Evolutionary conservation across 2,329 filamentous ascomycete genomes (phyloP).

Genomic region (Hypomyces perniciosus): DNA sequence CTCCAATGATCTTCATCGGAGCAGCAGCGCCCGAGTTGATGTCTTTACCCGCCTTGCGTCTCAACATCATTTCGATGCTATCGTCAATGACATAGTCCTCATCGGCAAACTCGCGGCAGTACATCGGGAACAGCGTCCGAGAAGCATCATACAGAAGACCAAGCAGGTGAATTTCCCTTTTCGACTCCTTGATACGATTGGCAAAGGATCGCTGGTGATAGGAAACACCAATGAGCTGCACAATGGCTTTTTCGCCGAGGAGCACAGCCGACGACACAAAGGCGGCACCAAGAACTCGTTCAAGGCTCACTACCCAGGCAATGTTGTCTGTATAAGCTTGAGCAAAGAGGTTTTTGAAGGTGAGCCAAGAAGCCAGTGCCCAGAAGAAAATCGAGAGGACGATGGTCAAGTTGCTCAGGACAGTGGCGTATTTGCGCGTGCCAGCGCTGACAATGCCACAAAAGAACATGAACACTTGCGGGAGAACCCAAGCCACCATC

Average conservation of each 20-base stretch:
- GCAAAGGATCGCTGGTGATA: slow-evolving; percentile 83
- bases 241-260: slow-evolving; percentile 69
- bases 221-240: slow-evolving; percentile 77
- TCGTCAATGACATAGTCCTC: slow-evolving; percentile 92
- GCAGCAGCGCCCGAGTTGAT: slow-evolving; percentile 56
- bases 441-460: slow-evolving; percentile 63
- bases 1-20: slow-evolving; percentile 72
- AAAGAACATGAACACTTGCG: slow-evolving; percentile 60
- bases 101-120: slow-evolving; percentile 82
- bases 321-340: slow-evolving; percentile 28
- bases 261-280: slow-evolving; percentile 66
- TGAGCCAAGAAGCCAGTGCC: slow-evolving; percentile 56
- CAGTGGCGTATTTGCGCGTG: slow-evolving; percentile 63
- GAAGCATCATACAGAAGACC: slow-evolving; percentile 88
- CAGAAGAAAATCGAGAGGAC: slow-evolving; percentile 64
- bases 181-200: slow-evolving; percentile 79
- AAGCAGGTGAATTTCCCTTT: slow-evolving; percentile 76
- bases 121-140: slow-evolving; percentile 80
- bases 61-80: slow-evolving; percentile 63
- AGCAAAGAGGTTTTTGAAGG: slow-evolving; percentile 52
- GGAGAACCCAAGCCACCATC: slow-evolving; percentile 54
- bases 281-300: slow-evolving; percentile 59
- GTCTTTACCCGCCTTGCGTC: slow-evolving; percentile 41
- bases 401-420: slow-evolving; percentile 58
- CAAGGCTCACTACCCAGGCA: slow-evolving; percentile 52